Evolutionary conservation across 2,329 filamentous ascomycete genomes (phyloP), one percentile per base, ranked within the genome.

Genomic region (Thelonectria blattea): DNA sequence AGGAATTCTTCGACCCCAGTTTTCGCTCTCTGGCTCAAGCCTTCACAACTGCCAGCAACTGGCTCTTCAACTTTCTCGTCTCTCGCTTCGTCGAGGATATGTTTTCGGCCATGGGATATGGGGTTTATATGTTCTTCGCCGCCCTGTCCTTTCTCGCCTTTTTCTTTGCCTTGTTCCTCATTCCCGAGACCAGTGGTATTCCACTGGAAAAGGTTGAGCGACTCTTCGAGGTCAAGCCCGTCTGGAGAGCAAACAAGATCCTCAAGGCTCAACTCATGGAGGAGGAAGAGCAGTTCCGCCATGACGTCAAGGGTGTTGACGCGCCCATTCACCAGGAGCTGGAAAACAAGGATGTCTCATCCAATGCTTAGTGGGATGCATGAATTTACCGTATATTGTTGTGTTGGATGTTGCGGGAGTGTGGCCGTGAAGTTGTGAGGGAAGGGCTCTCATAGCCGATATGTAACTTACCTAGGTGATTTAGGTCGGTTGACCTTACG

Each of bases 31-130:
- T 89, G 4, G 86, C 85, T 0, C 85, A 88, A 67, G 86, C 85
- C 1, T 84, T 78, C 24, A 85, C 86, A 0, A 81, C 85, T 0
- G 80, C 81, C 0, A 84, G 80, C 66, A 86, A 87, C 67, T 87
- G 85, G 85, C 75, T 82, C 42, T 73, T 75, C 63, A 86, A 86
- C 65, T 86, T 86, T 73, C 76, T 86, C 56, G 81, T 86, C 54
- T 78, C 79, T 0, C 75, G 83, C 12, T 85, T 83, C 72, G 85
- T 80, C 0, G 81, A 79, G 7, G 80, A 83, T 56, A 85, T 84
- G 81, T 75, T 79, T 52, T 69, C 70, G 4, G 65, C 70, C 3
- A 77, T 79, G 72, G 74, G 76, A 2, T 84, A 81, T 60, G 83
- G 83, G 5, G 81, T 83, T 0, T 85, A 83, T 65, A 82, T 85